Percentiles rank a stretch among this genome's conserved stretches.
These are phyloP conservation scores for Aureobasidium sp. DNA, from an alignment of 2,329 filamentous ascomycete genomes.

Conservation along the genomic window DNA sequence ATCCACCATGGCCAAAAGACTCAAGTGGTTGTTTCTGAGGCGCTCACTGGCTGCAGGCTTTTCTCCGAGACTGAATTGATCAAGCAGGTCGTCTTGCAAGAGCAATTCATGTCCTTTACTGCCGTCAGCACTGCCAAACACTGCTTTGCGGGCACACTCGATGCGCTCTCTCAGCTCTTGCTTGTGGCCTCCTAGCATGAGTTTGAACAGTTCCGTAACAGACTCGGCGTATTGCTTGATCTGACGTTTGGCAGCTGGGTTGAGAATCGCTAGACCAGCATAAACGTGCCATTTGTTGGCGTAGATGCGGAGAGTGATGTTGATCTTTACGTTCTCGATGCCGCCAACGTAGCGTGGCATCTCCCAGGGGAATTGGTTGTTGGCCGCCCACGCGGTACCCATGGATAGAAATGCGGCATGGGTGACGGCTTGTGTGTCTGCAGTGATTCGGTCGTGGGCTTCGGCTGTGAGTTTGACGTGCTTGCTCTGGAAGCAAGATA, in stretches of 20 bases:
- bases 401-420: conserved; percentile 93
- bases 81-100: conserved; percentile 71
- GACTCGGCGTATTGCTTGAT: conserved; percentile 90
- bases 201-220: conserved; percentile 90
- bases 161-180: conserved; percentile 69
- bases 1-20: conserved; percentile 91
- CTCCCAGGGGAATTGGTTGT: conserved; percentile 95
- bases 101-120: conserved; percentile 60
- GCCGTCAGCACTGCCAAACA: conserved; percentile 43
- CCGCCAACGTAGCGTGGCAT: conserved; percentile 91
- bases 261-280: conserved; percentile 91
- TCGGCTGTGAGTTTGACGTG: conserved; percentile 79
- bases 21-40: conserved; percentile 88
- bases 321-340: conserved; percentile 99
- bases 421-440: conserved; percentile 95
- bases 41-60: conserved; percentile 53
- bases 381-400: conserved; percentile 96
- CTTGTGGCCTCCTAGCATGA: conserved; percentile 83
- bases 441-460: conserved; percentile 93
- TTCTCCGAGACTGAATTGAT: conserved; percentile 77
- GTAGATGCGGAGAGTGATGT: conserved; percentile 94
- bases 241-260: conserved; percentile 84
- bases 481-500: conserved; percentile 77
- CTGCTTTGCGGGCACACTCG: conserved; percentile 68
- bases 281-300: conserved; percentile 99